Percentiles rank a stretch among this genome's conserved stretches.
These are phyloP conservation scores for Beauveria rudraprayagi DNA, from an alignment of 2,329 filamentous ascomycete genomes.

Conservation along the genomic window DNA sequence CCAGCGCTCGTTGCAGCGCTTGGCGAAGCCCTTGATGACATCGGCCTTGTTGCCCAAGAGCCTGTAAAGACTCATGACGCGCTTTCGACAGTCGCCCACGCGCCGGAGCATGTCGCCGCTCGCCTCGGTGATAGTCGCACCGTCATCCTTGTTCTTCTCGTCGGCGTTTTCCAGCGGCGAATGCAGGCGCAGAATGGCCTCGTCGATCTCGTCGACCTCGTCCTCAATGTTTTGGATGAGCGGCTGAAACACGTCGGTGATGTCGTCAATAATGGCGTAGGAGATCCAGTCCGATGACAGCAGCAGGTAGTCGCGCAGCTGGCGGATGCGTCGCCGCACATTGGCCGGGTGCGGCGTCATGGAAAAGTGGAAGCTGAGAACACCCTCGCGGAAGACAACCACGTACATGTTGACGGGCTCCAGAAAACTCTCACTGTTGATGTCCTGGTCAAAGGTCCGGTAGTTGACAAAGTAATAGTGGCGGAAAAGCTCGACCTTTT, in stretches of 20 bases:
- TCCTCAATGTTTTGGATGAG: conserved; percentile 90
- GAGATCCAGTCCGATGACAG: conserved; percentile 96
- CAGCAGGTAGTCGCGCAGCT: conserved; percentile 88
- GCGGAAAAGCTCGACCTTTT: conserved; percentile 95
- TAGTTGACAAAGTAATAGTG: conserved; percentile 99
- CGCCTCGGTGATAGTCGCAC: conserved; percentile 35
- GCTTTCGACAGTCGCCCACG: conserved; percentile 90
- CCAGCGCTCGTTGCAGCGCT: conserved; percentile 97
- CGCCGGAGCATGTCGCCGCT: conserved; percentile 80
- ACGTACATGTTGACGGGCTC: conserved; percentile 97
- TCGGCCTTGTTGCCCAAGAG: conserved; percentile 95
- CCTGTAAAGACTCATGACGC: conserved; percentile 92
- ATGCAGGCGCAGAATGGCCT: conserved; percentile 78
- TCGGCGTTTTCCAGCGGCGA: conserved; percentile 40
- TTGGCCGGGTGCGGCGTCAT: conserved; percentile 94
- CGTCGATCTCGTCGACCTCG: conserved; percentile 95
- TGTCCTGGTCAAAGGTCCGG: conserved; percentile 92
- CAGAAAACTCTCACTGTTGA: conserved; percentile 78
- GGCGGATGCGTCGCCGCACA: conserved; percentile 84
- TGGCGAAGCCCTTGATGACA: conserved; percentile 98
- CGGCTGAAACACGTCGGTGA: conserved; percentile 91
- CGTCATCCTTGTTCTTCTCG: conserved; percentile 40
- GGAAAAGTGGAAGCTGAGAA: conserved; percentile 96
- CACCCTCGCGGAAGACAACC: conserved; percentile 90
- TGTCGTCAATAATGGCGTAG: conserved; percentile 96